Percentiles rank a stretch among this genome's conserved stretches.
These are phyloP conservation scores for Apophysomyces variabilis DNA, from an alignment of 371 early-diverging fungal genomes.

Conservation along the genomic window DNA sequence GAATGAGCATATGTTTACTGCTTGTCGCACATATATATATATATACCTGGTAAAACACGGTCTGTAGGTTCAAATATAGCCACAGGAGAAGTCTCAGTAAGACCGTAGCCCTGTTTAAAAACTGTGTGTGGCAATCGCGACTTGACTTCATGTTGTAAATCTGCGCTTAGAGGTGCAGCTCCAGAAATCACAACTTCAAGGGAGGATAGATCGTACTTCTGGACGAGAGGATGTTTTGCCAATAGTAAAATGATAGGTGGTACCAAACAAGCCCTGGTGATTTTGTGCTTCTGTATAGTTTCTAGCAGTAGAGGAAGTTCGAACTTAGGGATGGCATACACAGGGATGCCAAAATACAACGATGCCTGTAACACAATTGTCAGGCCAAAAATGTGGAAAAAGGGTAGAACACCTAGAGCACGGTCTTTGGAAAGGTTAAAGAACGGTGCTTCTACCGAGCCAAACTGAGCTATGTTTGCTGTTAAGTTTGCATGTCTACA, in stretches of 20 bases:
- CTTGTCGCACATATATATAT: background rate
- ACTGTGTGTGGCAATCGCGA: background rate
- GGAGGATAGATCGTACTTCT: constrained; percentile 68
- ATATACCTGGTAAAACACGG: constrained; percentile 22
- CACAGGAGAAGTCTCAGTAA: constrained; percentile 68
- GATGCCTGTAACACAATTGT: constrained; percentile 34
- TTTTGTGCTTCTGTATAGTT: constrained; percentile 67
- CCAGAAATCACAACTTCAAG: constrained; percentile 68
- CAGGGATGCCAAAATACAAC: constrained; percentile 39
- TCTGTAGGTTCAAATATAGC: constrained; percentile 25
- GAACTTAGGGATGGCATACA: constrained; percentile 70
- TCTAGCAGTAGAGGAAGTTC: constrained; percentile 61
- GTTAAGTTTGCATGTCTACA: constrained; percentile 74
- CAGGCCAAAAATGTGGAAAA: constrained; percentile 85
- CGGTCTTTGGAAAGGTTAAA: constrained; percentile 25
- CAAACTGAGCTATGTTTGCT: constrained; percentile 68
- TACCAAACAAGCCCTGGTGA: constrained; percentile 75
- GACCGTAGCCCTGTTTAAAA: constrained; percentile 70
- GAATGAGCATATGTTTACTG: no score
- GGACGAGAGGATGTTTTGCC: constrained; percentile 69
- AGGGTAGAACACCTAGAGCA: constrained; percentile 72
- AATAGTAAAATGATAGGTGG: constrained; percentile 73
- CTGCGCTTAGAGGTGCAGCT: constrained; percentile 82
- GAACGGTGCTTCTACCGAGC: constrained; percentile 25
- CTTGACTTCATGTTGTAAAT: constrained; percentile 15